Evolutionary conservation across 163 green algal species (phyloP).

Genomic region (Volvox carteri): DNA sequence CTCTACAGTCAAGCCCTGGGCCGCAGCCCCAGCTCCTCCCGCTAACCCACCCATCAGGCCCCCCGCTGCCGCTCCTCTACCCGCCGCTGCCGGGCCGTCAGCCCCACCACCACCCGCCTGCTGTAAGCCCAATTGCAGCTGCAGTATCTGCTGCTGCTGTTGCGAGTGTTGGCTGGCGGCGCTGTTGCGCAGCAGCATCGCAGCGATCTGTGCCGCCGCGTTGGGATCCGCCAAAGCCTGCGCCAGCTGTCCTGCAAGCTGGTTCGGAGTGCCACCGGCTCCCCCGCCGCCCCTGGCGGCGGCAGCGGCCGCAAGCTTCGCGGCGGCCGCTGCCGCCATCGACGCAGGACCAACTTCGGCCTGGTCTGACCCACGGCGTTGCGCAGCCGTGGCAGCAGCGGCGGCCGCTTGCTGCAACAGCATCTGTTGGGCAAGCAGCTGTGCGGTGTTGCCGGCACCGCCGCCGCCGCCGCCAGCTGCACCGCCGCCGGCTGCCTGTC

Average conservation of each 20-base stretch:
- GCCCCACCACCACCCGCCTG: background rate
- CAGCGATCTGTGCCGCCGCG: conserved; percentile 25
- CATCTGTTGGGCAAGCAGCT: conserved; percentile 3
- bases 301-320: background rate
- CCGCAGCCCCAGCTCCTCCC: background rate
- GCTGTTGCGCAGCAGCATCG: conserved; percentile 14
- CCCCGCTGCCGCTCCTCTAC: background rate
- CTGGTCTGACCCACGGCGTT: background rate
- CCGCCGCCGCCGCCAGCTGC: background rate
- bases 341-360: background rate
- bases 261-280: background rate
- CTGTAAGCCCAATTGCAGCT: background rate
- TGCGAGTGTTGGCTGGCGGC: background rate
- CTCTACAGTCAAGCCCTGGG: background rate
- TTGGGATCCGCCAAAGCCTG: conserved; percentile 14
- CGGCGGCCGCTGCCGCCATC: background rate
- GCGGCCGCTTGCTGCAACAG: conserved; percentile 15
- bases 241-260: background rate
- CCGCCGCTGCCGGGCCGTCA: background rate
- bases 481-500: background rate
- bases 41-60: no score
- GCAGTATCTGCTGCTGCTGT: background rate
- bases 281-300: background rate
- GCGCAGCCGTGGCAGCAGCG: background rate
- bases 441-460: background rate